Percentiles rank a stretch among this genome's conserved stretches.
Evolutionary conservation across 495 filamentous ascomycete species (phyloP).

Genomic region (Lophium mytilinum): DNA sequence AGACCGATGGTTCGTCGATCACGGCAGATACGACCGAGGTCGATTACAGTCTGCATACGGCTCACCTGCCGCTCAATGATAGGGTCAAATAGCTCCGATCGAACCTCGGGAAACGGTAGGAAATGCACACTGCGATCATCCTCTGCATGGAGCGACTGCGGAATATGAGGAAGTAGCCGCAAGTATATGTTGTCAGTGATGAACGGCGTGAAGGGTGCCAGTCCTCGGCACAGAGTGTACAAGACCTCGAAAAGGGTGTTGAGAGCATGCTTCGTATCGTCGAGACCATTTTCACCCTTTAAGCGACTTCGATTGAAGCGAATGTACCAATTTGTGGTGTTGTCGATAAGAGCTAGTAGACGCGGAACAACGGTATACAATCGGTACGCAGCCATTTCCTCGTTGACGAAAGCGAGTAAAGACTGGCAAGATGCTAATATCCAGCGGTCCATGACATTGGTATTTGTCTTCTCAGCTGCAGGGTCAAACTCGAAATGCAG

Average conservation of each 20-base stretch:
- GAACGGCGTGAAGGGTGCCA: conserved; percentile 95
- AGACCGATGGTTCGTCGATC: conserved; percentile 78
- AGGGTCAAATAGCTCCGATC: conserved; percentile 77
- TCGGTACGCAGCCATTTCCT: conserved; percentile 74
- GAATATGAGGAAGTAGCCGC: conserved; percentile 73
- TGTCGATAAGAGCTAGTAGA: conserved; percentile 76
- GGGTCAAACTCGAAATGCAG: conserved; percentile 77
- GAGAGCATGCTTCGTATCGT: conserved; percentile 84
- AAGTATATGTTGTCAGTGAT: conserved; percentile 90
- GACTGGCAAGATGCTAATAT: conserved; percentile 90
- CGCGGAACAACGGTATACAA: conserved; percentile 90
- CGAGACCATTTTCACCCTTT: conserved; percentile 83
- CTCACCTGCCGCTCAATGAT: conserved; percentile 78
- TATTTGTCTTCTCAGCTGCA: conserved; percentile 61
- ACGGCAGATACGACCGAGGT: conserved; percentile 74
- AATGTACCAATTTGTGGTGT: conserved; percentile 99
- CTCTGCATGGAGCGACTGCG: conserved; percentile 50
- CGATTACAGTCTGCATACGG: conserved; percentile 93
- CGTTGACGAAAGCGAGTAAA: conserved; percentile 83
- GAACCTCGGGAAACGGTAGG: conserved; percentile 78
- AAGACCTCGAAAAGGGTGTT: conserved; percentile 97
- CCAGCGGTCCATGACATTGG: conserved; percentile 96
- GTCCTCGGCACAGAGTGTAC: conserved; percentile 74
- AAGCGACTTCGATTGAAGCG: conserved; percentile 94
- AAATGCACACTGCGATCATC: conserved; percentile 89